These are phyloP conservation scores for Xylariaceae sp. DNA, from an alignment of 2,329 filamentous ascomycete genomes.

Conservation along the genomic window DNA sequence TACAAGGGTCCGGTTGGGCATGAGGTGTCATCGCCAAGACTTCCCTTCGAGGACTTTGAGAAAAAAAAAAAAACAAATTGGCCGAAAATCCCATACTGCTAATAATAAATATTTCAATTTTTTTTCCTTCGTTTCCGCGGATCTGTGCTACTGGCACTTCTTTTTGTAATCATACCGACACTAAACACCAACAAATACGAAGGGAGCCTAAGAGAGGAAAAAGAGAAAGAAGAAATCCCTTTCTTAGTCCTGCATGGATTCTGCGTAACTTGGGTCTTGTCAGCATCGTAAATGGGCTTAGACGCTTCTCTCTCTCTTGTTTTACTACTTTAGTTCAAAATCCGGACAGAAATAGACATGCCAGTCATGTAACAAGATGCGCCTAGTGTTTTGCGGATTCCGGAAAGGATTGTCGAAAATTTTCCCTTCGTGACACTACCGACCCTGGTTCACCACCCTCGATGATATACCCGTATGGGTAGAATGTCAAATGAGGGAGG, in stretches of 20 bases:
- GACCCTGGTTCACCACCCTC: no score
- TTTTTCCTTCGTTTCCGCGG: slow-evolving; percentile 5
- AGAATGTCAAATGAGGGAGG: no score
- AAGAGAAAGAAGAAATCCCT: slow-evolving; percentile 2
- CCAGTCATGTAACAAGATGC: no score
- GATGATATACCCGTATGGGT: no score
- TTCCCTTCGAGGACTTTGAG: slow-evolving; percentile 9
- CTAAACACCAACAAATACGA: slow-evolving; percentile 15
- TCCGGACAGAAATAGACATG: no score
- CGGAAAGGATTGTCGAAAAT: no score
- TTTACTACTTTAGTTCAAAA: no score
- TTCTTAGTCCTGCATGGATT: slow-evolving; percentile 2
- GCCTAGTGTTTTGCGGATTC: no score
- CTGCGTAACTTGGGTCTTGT: slow-evolving; percentile 4
- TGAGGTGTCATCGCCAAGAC: slow-evolving; percentile 15
- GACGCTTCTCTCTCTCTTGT: neutral
- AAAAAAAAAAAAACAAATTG: neutral
- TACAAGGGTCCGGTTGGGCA: slow-evolving; percentile 6
- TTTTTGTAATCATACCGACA: neutral
- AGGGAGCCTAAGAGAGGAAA: slow-evolving; percentile 15
- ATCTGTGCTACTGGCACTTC: slow-evolving; percentile 12
- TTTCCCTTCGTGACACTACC: no score
- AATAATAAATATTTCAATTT: neutral
- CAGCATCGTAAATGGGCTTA: slow-evolving; percentile 1
- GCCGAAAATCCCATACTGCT: slow-evolving; percentile 11